phyloP scores from a whole-genome alignment of 148 eudicot species.

The Silene conica region DNA sequence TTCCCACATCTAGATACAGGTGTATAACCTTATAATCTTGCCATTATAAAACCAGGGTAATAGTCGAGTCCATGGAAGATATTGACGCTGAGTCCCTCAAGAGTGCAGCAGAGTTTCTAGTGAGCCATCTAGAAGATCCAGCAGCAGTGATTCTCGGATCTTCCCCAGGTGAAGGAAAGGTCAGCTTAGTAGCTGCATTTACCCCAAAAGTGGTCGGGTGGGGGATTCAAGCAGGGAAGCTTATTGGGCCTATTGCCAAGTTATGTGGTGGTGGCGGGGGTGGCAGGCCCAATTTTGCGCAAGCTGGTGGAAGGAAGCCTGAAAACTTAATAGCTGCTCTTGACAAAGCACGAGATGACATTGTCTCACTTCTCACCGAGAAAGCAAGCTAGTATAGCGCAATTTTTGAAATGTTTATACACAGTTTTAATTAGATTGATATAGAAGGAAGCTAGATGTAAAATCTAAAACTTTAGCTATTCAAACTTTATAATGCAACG shows the following conservation, averaged over 20 bases:
- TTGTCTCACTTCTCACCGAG: constrained; percentile 47
- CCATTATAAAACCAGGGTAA: constrained; percentile 43
- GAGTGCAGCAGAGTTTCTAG: constrained; percentile 82
- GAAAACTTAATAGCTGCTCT: constrained; percentile 69
- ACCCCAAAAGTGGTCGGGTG: constrained; percentile 66
- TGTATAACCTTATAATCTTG: not conserved
- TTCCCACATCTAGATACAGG: no score
- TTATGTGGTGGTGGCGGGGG: constrained; percentile 96
- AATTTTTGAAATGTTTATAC: not conserved
- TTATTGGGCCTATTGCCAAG: constrained; percentile 84
- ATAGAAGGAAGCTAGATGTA: not conserved
- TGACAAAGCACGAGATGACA: constrained; percentile 66
- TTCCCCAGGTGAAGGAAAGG: constrained; percentile 76
- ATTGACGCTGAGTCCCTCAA: constrained; percentile 82
- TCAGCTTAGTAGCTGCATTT: constrained; percentile 81
- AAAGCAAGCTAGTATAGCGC: constrained; percentile 38
- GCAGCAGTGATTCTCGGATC: constrained; percentile 90
- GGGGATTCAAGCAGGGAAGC: constrained; percentile 87
- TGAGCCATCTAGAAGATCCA: constrained; percentile 61
- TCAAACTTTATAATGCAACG: not conserved
- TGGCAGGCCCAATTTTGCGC: constrained; percentile 88
- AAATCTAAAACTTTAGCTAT: not conserved
- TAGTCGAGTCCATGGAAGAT: constrained; percentile 89
- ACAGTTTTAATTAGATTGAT: not conserved
- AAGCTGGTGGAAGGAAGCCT: constrained; percentile 92